Base-by-base conservation (phyloP, 768 basidiomycete genomes). In the Boletus rubroflammeus region DNA sequence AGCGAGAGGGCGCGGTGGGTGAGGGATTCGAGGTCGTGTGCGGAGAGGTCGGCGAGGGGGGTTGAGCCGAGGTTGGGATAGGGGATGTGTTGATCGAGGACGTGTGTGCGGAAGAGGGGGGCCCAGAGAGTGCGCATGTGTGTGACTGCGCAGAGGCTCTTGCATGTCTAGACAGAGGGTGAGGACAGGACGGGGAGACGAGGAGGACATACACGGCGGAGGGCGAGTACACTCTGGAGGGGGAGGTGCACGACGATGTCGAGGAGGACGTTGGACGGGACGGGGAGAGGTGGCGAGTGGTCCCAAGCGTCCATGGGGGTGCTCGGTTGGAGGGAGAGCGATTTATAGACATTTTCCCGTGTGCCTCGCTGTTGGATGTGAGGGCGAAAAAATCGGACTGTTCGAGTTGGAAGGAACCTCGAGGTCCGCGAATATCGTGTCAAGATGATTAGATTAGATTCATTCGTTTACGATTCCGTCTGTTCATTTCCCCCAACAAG, bases 121-220 rank as follows among this genome's bases (percentile, higher is more conserved):
- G 70, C 65, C 85, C 84, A 86, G 38, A 85, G 71, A 38, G 73
- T 67, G 34, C 76, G 79, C 0, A 75, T 62, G n/a, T 72, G 75
- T 0, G 82, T 80, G 17, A 78, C 62, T 4, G 72, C 63, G 26
- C 61, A 55, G 29, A 84, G 74, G 3, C 58, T 55, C 54, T 68
- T 79, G 65, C 73, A 83, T 15, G 80, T 78, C 84, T 86, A 45
- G 1, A 13, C 0, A 40, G 45, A 32, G 35, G 29, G 23, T 43
- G 51, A 47, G 44, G 13, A 34, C 25, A 3, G 6, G 38, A 43
- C n/a, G 31, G 1, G 5, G 1, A 6, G 29, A 39, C 28, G 17
- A 44, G n/a, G 28, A n/a, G 25, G 23, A 51, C 73, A 53, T 45
- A 82, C 85, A 71, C 74, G 72, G 57, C 84, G 74, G 23, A 85